Conservation (phyloP, 2,329 filamentous ascomycete species). For the Pseudogymnoascus sp. region DNA sequence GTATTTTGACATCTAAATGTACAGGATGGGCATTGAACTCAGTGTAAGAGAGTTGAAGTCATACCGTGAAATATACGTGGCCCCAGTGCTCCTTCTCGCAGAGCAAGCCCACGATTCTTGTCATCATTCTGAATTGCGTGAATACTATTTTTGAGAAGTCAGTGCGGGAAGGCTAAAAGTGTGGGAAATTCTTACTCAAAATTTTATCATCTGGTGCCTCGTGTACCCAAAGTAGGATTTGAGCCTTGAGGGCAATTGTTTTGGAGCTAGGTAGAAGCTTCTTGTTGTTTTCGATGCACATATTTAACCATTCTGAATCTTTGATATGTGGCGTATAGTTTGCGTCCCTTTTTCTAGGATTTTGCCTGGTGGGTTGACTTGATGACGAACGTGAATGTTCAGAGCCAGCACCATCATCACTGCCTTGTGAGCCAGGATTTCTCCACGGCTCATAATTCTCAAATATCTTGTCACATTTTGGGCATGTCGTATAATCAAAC, state of each 20-base stretch:
- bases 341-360: neutral
- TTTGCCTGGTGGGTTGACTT: neutral
- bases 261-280: constrained; percentile 33
- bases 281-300: constrained; percentile 20
- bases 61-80: constrained; percentile 32
- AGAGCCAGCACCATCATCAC: neutral
- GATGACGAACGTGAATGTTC: neutral
- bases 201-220: constrained; percentile 44
- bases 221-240: constrained; percentile 33
- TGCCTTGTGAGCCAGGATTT: neutral
- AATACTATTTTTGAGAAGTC: constrained; percentile 38
- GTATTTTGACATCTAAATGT: neutral
- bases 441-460: neutral
- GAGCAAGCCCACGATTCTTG: constrained; percentile 41
- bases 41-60: neutral
- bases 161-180: neutral
- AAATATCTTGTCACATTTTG: neutral
- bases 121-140: constrained; percentile 47
- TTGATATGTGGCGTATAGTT: constrained; percentile 22
- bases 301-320: constrained; percentile 21
- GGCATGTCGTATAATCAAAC: neutral
- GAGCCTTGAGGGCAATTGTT: constrained; percentile 29
- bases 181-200: neutral
- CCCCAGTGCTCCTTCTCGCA: constrained; percentile 42
- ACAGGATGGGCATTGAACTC: neutral